Percentiles rank a stretch among this genome's conserved stretches.
These are phyloP conservation scores for Petasospora fabianii DNA, from an alignment of 1,139 yeast species.

Conservation along the genomic window DNA sequence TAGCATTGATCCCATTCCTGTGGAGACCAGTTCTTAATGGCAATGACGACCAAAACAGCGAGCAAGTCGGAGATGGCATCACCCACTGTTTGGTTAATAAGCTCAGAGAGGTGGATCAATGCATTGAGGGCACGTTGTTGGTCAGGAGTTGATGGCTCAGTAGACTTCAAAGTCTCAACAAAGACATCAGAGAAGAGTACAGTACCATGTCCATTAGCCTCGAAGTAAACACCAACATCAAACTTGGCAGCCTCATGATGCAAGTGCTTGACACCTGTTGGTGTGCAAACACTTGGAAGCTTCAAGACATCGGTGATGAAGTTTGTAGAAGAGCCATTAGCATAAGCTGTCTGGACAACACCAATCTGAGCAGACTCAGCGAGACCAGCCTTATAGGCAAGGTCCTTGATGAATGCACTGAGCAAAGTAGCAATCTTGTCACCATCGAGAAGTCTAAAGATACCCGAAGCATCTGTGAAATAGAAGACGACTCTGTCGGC, in stretches of 20 bases:
- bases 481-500: slow-evolving; percentile 94
- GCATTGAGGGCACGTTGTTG: slow-evolving; percentile 42
- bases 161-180: slow-evolving; percentile 37
- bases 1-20: slow-evolving; percentile 74
- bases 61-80: slow-evolving; percentile 91
- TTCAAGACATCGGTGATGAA: slow-evolving; percentile 60
- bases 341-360: slow-evolving; percentile 96
- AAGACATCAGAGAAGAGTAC: slow-evolving; percentile 71
- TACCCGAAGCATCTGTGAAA: slow-evolving; percentile 45
- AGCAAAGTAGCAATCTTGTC: slow-evolving; percentile 87
- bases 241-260: slow-evolving; percentile 85
- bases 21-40: slow-evolving; percentile 56
- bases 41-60: slow-evolving; percentile 65
- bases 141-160: slow-evolving; percentile 26
- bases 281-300: slow-evolving; percentile 82
- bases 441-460: slow-evolving; percentile 81
- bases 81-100: slow-evolving; percentile 95
- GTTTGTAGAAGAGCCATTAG: slow-evolving; percentile 86
- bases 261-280: slow-evolving; percentile 94
- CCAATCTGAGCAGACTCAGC: slow-evolving; percentile 47
- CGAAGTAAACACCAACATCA: slow-evolving; percentile 92
- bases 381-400: slow-evolving; percentile 42
- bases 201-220: slow-evolving; percentile 99
- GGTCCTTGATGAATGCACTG: slow-evolving; percentile 61
- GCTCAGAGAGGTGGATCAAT: slow-evolving; percentile 53